Evolutionary conservation across 1,284 basidiomycete species (phyloP).

Genomic region (Cutaneotrichosporon sp.): DNA sequence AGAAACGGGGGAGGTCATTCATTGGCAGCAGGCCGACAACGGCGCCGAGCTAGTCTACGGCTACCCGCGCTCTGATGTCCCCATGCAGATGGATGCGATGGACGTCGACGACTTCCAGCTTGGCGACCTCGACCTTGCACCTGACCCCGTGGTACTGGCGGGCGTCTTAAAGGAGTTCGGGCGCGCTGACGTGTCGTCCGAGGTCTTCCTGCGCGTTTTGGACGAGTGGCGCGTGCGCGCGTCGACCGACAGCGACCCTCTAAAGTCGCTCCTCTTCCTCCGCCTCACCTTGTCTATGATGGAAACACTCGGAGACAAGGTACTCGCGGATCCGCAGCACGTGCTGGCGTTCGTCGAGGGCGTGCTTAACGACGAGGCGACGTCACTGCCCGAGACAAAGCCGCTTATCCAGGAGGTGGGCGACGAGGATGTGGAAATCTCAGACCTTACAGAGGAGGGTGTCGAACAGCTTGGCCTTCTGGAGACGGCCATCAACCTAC

Average conservation of each 20-base stretch:
- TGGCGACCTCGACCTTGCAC: constrained; percentile 66
- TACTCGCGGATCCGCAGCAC: constrained; percentile 67
- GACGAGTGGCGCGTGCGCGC: constrained; percentile 63
- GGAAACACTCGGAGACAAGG: constrained; percentile 64
- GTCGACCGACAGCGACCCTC: constrained; percentile 51
- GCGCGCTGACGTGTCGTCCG: constrained; percentile 66
- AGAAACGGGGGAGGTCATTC: constrained; percentile 27
- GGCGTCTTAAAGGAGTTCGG: constrained; percentile 64
- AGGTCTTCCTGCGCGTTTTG: constrained; percentile 69
- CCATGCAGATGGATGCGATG: constrained; percentile 54
- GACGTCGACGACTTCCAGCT: constrained; percentile 57
- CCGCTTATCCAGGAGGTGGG: constrained; percentile 14
- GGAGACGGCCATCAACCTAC: constrained; percentile 70
- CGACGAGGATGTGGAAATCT: constrained; percentile 25
- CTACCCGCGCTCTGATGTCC: constrained; percentile 26
- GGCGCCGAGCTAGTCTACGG: constrained; percentile 19
- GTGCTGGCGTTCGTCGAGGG: constrained; percentile 76
- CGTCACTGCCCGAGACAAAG: constrained; percentile 9
- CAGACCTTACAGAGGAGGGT: constrained; percentile 38
- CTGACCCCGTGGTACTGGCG: constrained; percentile 69
- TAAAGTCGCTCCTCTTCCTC: constrained; percentile 61
- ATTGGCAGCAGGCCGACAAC: constrained; percentile 30
- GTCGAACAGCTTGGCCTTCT: constrained; percentile 57
- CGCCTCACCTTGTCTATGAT: constrained; percentile 79
- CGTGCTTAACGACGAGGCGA: constrained; percentile 54